These are phyloP conservation scores for Hypholoma sublateritium DNA, from an alignment of 768 basidiomycete genomes.

Conservation along the genomic window DNA sequence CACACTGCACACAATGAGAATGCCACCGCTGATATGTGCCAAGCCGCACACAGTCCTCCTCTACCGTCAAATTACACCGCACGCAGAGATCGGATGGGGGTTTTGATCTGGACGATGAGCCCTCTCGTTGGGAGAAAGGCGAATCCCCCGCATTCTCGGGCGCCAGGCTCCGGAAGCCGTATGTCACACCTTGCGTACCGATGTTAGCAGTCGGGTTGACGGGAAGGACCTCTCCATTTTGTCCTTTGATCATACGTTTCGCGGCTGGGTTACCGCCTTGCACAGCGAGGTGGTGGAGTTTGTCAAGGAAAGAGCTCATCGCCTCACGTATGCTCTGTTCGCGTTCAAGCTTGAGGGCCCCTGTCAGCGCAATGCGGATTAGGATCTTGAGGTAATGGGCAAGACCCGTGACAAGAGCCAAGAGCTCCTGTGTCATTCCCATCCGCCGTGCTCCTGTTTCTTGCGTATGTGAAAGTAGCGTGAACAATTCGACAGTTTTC, in stretches of 20 bases:
- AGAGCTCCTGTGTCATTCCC: constrained; percentile 96
- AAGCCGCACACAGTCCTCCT: constrained; percentile 94
- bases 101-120: constrained; percentile 54
- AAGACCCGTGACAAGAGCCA: constrained; percentile 96
- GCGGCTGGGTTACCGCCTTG: constrained; percentile 82
- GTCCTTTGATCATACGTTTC: constrained; percentile 71
- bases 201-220: constrained; percentile 48
- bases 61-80: constrained; percentile 85
- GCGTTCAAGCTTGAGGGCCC: constrained; percentile 91
- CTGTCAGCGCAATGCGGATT: constrained; percentile 95
- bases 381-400: constrained; percentile 99
- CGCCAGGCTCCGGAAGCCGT: constrained; percentile 90
- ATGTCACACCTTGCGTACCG: constrained; percentile 86
- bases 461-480: constrained; percentile 91
- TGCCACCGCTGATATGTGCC: constrained; percentile 99
- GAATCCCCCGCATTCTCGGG: constrained; percentile 90
- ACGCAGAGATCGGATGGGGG: constrained; percentile 92
- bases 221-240: constrained; percentile 62
- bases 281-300: constrained; percentile 87
- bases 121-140: constrained; percentile 61
- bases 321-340: constrained; percentile 83
- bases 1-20: constrained; percentile 88
- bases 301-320: constrained; percentile 88
- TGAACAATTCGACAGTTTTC: constrained; percentile 98
- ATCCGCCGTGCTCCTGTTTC: constrained; percentile 87